Evolutionary conservation across 1,284 basidiomycete genomes (phyloP).

Genomic region (Veloboletus limbatus): DNA sequence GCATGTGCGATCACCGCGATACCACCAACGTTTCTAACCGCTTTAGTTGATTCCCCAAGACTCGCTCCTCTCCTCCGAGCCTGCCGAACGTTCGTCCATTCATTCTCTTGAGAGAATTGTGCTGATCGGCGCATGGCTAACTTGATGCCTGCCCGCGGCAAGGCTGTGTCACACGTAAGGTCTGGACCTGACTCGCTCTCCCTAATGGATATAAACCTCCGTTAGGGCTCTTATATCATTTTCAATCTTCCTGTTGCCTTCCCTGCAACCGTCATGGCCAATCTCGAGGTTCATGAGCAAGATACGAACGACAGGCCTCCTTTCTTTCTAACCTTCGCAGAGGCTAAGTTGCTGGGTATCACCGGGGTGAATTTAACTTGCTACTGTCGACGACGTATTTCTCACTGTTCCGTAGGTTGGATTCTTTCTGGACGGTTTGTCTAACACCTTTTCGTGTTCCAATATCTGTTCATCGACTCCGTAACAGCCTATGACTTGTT

Average conservation of each 20-base stretch:
- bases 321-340: conserved; percentile 45
- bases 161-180: conserved; percentile 19
- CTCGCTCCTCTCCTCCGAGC: background rate
- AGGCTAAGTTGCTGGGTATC: conserved; percentile 58
- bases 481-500: conserved; percentile 69
- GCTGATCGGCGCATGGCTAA: background rate
- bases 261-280: conserved; percentile 13
- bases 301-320: conserved; percentile 41
- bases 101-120: background rate
- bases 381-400: conserved; percentile 6
- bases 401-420: conserved; percentile 45
- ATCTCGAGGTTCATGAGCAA: conserved; percentile 48
- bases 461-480: background rate
- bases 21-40: conserved; percentile 1
- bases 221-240: background rate
- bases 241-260: background rate
- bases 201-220: conserved; percentile 18
- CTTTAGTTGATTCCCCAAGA: background rate
- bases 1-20: conserved; percentile 11
- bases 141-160: no score
- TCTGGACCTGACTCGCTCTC: background rate
- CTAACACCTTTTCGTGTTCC: background rate
- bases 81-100: conserved; percentile 25
- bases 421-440: conserved; percentile 66
- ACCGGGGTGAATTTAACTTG: conserved; percentile 46